Conservation (phyloP, 805 yeast genomes). For the Teunomyces tritomae region DNA sequence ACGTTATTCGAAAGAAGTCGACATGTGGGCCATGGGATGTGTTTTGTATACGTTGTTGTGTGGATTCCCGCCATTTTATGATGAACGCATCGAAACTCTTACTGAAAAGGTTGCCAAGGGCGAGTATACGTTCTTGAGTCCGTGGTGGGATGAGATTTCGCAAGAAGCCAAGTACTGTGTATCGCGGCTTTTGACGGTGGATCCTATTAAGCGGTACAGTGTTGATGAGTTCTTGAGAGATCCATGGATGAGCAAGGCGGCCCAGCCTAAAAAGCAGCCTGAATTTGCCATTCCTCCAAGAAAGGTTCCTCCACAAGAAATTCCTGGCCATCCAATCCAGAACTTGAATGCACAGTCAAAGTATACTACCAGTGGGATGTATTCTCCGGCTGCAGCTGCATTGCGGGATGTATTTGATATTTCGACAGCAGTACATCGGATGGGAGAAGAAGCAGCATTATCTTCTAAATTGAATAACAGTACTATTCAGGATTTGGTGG, state of each 20-base stretch:
- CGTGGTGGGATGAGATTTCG: conserved; percentile 89
- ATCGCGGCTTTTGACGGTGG: conserved; percentile 63
- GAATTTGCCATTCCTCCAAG: conserved; percentile 2
- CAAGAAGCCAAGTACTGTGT: conserved; percentile 69
- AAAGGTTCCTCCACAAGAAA: background rate
- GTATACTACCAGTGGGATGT: conserved; percentile 31
- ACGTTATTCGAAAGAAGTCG: conserved; percentile 88
- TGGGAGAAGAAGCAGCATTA: conserved; percentile 61
- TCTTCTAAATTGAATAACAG: conserved; percentile 15
- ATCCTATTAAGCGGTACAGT: conserved; percentile 64
- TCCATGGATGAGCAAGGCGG: conserved; percentile 60
- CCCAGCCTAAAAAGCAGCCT: background rate
- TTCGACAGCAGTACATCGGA: conserved; percentile 80
- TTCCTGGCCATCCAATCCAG: conserved; percentile 28
- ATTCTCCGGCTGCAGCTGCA: conserved; percentile 75
- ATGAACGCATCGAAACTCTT: conserved; percentile 68
- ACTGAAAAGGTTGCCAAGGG: conserved; percentile 81
- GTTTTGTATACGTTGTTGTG: conserved; percentile 89
- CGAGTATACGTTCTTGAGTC: conserved; percentile 69
- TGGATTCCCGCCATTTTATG: conserved; percentile 98
- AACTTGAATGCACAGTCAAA: conserved; percentile 15
- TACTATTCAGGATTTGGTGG: conserved; percentile 26
- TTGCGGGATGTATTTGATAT: conserved; percentile 85
- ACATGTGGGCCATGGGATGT: conserved; percentile 99
- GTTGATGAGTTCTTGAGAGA: conserved; percentile 70